These are phyloP conservation scores for Actinidia arguta DNA, from an alignment of 179 eudicot species.

Conservation along the genomic window DNA sequence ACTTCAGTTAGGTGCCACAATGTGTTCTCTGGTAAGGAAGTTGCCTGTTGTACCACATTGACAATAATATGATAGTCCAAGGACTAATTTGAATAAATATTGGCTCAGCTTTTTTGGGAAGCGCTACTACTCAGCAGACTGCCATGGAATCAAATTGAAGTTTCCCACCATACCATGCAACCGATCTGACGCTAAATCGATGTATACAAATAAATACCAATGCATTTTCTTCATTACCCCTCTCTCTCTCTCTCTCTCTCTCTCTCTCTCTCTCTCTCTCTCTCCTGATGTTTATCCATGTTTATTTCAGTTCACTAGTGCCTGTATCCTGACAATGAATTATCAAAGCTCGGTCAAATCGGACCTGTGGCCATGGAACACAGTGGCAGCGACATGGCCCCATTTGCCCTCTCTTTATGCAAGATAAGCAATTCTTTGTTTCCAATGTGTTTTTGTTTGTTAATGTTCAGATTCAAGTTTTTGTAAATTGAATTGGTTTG, in stretches of 20 bases:
- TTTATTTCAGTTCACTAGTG: conserved; percentile 32
- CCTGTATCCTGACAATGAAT: conserved; percentile 19
- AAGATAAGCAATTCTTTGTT: conserved; percentile 9
- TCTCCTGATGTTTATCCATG: not conserved
- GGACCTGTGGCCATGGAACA: conserved; percentile 34
- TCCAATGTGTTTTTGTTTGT: not conserved
- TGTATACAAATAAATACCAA: not conserved
- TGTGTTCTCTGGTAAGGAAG: too few species aligned
- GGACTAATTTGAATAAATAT: too few species aligned
- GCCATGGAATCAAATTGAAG: conserved; percentile 8
- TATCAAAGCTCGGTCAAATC: conserved; percentile 13
- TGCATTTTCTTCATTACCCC: not conserved
- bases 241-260: not conserved
- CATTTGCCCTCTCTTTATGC: conserved; percentile 33
- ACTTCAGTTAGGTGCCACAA: too few species aligned
- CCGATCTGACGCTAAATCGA: conserved; percentile 19
- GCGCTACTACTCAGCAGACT: too few species aligned
- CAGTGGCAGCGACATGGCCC: conserved; percentile 20
- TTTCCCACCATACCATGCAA: conserved; percentile 19
- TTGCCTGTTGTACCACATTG: too few species aligned
- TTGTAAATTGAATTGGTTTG: not conserved
- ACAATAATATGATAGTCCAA: too few species aligned
- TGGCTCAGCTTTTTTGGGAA: too few species aligned
- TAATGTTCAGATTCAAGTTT: not conserved
- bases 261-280: not conserved